Evolutionary conservation across 192 early-diverging fungal species (phyloP).

Genomic region (Podila clonocystis): DNA sequence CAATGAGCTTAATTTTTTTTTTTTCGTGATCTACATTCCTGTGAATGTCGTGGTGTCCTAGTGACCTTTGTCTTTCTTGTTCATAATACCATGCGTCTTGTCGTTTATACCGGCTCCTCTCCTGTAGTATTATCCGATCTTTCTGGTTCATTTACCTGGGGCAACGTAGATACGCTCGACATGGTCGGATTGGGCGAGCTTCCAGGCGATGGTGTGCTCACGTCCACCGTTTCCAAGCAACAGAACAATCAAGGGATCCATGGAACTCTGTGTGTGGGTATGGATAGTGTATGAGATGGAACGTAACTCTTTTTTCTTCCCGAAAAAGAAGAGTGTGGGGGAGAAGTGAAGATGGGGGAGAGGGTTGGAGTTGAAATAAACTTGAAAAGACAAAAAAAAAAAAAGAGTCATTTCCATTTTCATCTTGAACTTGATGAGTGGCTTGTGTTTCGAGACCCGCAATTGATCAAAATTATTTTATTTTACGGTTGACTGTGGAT

Average conservation of each 20-base stretch:
- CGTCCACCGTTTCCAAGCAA: constrained; percentile 95
- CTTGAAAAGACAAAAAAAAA: background rate
- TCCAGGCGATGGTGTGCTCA: constrained; percentile 96
- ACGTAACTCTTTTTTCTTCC: background rate
- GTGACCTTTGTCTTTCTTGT: too few relatives aligned
- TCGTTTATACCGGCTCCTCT: too few relatives aligned
- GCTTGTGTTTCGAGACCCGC: too few relatives aligned
- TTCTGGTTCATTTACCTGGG: constrained; percentile 70
- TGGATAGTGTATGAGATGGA: background rate
- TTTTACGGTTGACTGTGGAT: background rate
- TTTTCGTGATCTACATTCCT: background rate
- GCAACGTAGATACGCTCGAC: constrained; percentile 91
- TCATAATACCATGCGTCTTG: too few relatives aligned
- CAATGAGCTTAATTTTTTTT: constrained; percentile 1
- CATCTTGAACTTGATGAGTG: background rate
- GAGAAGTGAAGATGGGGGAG: background rate
- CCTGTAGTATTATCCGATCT: background rate
- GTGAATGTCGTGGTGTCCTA: too few relatives aligned
- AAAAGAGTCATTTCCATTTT: background rate
- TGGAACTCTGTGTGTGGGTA: background rate
- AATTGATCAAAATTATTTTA: too few relatives aligned
- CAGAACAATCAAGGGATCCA: constrained; percentile 72
- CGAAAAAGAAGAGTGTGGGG: constrained; percentile 1
- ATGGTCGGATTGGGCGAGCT: constrained; percentile 77
- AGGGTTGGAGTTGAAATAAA: background rate